Evolutionary conservation across 2,329 filamentous ascomycete species (phyloP), one percentile per base, ranked within the genome.

Genomic region (Botrytis fabae): DNA sequence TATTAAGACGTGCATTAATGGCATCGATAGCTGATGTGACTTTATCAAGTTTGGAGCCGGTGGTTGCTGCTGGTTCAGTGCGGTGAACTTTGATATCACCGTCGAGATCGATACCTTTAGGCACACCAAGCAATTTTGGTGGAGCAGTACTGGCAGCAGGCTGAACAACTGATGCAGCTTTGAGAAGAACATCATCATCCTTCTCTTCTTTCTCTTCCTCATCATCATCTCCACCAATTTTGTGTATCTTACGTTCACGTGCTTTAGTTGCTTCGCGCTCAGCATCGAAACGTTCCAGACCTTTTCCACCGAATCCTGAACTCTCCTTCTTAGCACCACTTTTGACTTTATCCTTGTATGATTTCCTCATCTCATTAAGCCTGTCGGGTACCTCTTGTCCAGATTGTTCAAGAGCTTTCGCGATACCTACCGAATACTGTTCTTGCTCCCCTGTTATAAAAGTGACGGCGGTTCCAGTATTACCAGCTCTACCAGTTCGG

Each of bases 391-490:
- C 87, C 16, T 91, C 87, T 81, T 97, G 93, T 7, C 92, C 93
- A 81, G 94, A 97, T 82, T 98, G 93, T 81, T 93, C 93, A 28
- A 81, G 78, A 22, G 96, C 96, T 82, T 97, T 97, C 90, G 38
- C 92, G 91, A 83, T 94, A 95, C 97, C 94, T 18, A 93, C 88
- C 3, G 96, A 92, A 80, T 93, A 98, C 76, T 93, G 93, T 80
- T 97, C 95, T 81, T 99, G 95, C 64, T 97, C 93, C 60, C 93
- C 92, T 0, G 94, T 97, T 73, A 99, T 86, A 80, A 98, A 97
- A 0, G 96, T 99, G 69, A 99, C 93, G 0, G 96, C 96, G 57
- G 94, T 97, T 75, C 96, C 96, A 35, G 90, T 97, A 79, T 98
- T 97, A 59, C 96, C 96, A 63, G 96, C 96, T 80, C 96, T 92